These are phyloP conservation scores for Bassia scoparia DNA, from an alignment of 148 eudicot genomes.

Conservation along the genomic window DNA sequence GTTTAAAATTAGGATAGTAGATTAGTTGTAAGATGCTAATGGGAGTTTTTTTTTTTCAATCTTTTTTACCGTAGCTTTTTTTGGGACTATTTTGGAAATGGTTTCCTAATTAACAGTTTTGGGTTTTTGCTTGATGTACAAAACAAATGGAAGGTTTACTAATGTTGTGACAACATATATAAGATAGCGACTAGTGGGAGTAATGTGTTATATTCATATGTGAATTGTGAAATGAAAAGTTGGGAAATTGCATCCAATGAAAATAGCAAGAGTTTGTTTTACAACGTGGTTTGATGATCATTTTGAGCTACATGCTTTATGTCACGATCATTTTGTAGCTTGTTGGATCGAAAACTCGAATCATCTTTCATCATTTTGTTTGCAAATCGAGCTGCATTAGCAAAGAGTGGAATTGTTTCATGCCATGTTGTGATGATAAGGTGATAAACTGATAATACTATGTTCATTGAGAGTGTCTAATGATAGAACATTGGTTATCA, in stretches of 20 bases:
- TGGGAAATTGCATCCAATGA: not conserved
- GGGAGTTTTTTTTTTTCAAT: not conserved
- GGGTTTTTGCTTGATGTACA: constrained; percentile 24
- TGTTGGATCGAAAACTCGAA: too few species aligned
- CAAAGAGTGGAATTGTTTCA: too few species aligned
- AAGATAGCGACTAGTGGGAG: not conserved
- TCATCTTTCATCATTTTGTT: too few species aligned
- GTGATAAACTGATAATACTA: too few species aligned
- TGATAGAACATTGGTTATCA: too few species aligned
- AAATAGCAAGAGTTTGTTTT: not conserved
- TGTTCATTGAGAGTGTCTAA: too few species aligned
- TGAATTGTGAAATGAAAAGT: not conserved
- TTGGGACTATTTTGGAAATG: not conserved
- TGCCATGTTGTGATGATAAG: too few species aligned
- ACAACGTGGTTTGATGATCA: not conserved
- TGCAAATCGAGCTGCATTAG: too few species aligned
- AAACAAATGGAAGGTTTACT: constrained; percentile 7
- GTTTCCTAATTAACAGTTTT: constrained; percentile 15
- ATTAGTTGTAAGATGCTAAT: not conserved
- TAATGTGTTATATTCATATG: not conserved
- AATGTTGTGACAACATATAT: not conserved
- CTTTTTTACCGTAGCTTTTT: constrained; percentile 3
- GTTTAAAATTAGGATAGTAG: constrained; percentile 8
- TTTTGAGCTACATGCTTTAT: not conserved
- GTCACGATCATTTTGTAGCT: too few species aligned